phyloP scores from a whole-genome alignment of 805 yeast genomes.

The Saccharomycopsis guyanensis region DNA sequence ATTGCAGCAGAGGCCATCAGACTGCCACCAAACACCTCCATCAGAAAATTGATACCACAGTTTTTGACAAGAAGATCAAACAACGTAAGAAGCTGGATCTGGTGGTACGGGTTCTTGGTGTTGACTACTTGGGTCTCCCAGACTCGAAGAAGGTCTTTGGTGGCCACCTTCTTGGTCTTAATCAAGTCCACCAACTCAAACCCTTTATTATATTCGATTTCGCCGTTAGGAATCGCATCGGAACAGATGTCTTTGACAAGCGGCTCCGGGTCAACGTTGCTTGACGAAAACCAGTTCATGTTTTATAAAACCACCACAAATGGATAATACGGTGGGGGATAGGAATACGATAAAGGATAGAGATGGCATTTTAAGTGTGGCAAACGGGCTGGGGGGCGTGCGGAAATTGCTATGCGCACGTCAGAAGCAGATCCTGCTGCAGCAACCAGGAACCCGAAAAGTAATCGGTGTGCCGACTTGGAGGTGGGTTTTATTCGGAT shows the following conservation, averaged over 20 bases:
- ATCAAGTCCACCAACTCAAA: constrained; percentile 84
- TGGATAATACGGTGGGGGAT: background rate
- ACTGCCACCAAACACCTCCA: constrained; percentile 72
- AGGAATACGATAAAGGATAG: background rate
- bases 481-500: too few species aligned
- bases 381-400: too few species aligned
- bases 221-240: constrained; percentile 71
- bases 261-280: constrained; percentile 36
- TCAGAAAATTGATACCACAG: constrained; percentile 80
- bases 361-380: background rate
- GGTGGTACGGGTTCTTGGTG: constrained; percentile 71
- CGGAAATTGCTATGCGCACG: too few species aligned
- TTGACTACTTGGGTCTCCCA: constrained; percentile 63
- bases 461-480: too few species aligned
- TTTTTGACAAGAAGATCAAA: constrained; percentile 86
- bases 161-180: constrained; percentile 67
- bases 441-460: too few species aligned
- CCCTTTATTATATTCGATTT: constrained; percentile 56
- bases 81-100: constrained; percentile 64
- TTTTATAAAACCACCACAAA: background rate
- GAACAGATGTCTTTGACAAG: constrained; percentile 61
- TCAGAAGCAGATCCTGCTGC: too few species aligned
- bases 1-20: constrained; percentile 15
- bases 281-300: constrained; percentile 28
- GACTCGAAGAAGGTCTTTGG: constrained; percentile 81